Conservation (phyloP, 129 eudicot genomes). For the Lactuca sativa region DNA sequence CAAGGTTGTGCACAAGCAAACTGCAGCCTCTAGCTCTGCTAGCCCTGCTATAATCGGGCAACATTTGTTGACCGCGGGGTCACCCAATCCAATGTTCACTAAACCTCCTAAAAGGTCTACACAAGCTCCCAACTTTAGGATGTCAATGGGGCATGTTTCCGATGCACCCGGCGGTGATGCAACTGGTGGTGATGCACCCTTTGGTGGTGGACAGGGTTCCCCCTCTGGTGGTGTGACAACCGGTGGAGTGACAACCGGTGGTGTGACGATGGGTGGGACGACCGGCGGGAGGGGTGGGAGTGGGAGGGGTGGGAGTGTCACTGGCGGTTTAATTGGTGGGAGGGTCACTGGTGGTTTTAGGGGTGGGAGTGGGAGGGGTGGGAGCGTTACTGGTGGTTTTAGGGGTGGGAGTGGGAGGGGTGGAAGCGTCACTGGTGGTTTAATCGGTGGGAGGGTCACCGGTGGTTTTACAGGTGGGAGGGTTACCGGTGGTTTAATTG, state of each 20-base stretch:
- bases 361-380: constrained; percentile 7
- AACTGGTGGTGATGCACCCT: constrained; percentile 34
- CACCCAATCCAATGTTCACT: constrained; percentile 67
- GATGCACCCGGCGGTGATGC: neutral
- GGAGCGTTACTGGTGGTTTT: neutral
- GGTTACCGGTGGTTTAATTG: neutral
- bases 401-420: constrained; percentile 7
- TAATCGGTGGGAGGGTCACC: neutral
- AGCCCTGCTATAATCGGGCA: constrained; percentile 71
- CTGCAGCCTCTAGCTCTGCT: constrained; percentile 84
- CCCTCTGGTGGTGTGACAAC: constrained; percentile 5
- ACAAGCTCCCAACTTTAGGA: constrained; percentile 75
- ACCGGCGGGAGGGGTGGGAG: neutral
- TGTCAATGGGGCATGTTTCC: constrained; percentile 62
- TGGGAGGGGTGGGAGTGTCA: neutral
- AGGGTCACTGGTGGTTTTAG: neutral
- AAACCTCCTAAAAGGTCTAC: constrained; percentile 88
- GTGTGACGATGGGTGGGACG: neutral
- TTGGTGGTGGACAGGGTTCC: constrained; percentile 12
- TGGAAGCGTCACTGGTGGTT: neutral
- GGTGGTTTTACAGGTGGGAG: constrained; percentile 5
- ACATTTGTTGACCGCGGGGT: constrained; percentile 61
- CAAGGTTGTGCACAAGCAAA: constrained; percentile 76
- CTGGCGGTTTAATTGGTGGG: constrained; percentile 10
- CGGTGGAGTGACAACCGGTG: neutral